phyloP scores from a whole-genome alignment of 306 rosid species.

The Malus sieversii region DNA sequence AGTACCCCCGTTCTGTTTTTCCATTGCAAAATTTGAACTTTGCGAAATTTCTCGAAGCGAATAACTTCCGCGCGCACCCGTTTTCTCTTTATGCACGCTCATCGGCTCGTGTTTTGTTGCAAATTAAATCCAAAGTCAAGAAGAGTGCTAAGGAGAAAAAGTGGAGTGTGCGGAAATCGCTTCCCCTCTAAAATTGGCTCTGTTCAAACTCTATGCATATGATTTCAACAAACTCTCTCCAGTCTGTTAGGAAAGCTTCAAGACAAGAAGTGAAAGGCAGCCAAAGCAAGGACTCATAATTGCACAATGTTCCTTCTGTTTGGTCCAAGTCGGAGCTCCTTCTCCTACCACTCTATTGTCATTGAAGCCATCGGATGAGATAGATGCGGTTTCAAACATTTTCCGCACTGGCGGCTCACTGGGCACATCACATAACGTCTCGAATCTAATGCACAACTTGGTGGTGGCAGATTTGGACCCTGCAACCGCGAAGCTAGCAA shows the following conservation, averaged over 20 bases:
- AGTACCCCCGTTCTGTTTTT: slow-evolving; percentile 6
- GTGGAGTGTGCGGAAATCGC: no score
- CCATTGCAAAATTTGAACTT: neutral
- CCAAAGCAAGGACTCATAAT: slow-evolving; percentile 5
- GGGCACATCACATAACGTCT: slow-evolving; percentile 20
- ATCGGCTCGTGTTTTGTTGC: neutral
- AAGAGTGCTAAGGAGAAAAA: no score
- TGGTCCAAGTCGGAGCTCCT: slow-evolving; percentile 17
- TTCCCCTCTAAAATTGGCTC: no score
- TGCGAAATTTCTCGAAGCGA: neutral
- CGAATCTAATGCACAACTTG: slow-evolving; percentile 28
- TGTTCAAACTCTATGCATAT: neutral
- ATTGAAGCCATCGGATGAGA: slow-evolving; percentile 12
- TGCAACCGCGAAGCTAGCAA: slow-evolving; percentile 63
- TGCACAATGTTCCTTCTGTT: slow-evolving; percentile 31
- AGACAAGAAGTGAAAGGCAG: slow-evolving; percentile 24
- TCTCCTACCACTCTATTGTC: slow-evolving; percentile 14
- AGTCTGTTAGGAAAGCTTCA: slow-evolving; percentile 41
- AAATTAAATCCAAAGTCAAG: neutral
- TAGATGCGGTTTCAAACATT: slow-evolving; percentile 13
- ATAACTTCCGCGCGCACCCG: neutral
- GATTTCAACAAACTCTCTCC: neutral
- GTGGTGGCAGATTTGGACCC: slow-evolving; percentile 73
- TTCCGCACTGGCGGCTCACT: slow-evolving; percentile 12
- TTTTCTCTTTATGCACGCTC: neutral